phyloP scores from a whole-genome alignment of 2,329 filamentous ascomycete genomes.

The Aspergillus sp. region DNA sequence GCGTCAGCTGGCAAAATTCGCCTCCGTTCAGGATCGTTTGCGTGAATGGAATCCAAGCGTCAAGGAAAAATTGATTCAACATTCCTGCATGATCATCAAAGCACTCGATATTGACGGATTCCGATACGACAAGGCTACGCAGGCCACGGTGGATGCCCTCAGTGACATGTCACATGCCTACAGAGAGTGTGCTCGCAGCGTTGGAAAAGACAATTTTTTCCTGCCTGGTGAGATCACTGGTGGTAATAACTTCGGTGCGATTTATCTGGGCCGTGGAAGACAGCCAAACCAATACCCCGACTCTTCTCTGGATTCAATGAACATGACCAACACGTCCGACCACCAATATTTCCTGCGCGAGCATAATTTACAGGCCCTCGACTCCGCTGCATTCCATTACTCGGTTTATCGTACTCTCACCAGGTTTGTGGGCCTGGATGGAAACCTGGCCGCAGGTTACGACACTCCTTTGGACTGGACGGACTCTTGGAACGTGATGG shows the following conservation, averaged over 20 bases:
- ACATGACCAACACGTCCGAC: constrained; percentile 45
- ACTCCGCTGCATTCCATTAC: constrained; percentile 64
- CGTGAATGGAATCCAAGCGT: constrained; percentile 64
- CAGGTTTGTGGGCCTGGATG: constrained; percentile 61
- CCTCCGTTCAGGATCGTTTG: constrained; percentile 65
- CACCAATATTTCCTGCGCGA: constrained; percentile 53
- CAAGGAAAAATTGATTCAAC: constrained; percentile 56
- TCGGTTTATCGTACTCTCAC: constrained; percentile 63
- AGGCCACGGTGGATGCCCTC: constrained; percentile 62
- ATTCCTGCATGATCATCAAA: constrained; percentile 63
- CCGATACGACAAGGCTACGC: constrained; percentile 66
- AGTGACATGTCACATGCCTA: constrained; percentile 58
- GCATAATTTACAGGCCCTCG: constrained; percentile 54
- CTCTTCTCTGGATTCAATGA: constrained; percentile 50
- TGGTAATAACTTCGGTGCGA: constrained; percentile 59
- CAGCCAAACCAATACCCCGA: constrained; percentile 54
- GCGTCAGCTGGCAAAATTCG: constrained; percentile 65
- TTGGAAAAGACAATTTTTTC: constrained; percentile 64
- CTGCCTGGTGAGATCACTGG: constrained; percentile 64
- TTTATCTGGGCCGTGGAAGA: constrained; percentile 63
- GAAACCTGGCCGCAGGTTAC: constrained; percentile 54
- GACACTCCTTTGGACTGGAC: constrained; percentile 57
- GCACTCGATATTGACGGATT: constrained; percentile 67
- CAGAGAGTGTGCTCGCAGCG: constrained; percentile 55
- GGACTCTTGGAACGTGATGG: constrained; percentile 56